Evolutionary conservation across 352 stramenopile species (phyloP).

Genomic region (Globisporangium polare): DNA sequence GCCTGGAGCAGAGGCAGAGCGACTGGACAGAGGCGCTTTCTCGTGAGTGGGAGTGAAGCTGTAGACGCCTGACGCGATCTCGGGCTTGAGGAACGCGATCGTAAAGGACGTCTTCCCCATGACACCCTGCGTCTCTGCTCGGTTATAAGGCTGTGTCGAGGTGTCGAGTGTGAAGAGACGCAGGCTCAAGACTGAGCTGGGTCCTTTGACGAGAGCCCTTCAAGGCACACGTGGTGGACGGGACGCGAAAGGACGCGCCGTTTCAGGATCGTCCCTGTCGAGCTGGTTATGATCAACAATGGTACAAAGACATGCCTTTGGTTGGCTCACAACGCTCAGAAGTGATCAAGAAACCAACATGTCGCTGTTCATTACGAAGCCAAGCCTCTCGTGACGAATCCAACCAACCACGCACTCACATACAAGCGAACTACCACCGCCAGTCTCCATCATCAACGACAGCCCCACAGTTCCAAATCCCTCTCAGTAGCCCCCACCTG

Average conservation of each 20-base stretch:
- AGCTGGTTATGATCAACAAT: background rate
- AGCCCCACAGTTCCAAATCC: too few relatives aligned
- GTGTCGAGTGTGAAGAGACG: background rate
- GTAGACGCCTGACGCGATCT: slow-evolving; percentile 58
- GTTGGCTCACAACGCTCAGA: background rate
- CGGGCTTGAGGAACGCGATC: slow-evolving; percentile 50
- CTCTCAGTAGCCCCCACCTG: background rate
- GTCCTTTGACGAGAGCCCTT: background rate
- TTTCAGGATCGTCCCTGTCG: background rate
- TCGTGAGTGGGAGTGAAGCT: slow-evolving; percentile 18
- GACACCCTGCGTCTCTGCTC: background rate
- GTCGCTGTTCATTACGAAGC: too few relatives aligned
- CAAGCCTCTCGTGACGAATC: too few relatives aligned
- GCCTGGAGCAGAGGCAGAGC: background rate
- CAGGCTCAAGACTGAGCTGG: too few relatives aligned
- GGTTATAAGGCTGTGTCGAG: background rate
- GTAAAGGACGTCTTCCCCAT: slow-evolving; percentile 28
- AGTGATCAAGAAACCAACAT: background rate
- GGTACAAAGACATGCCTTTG: background rate
- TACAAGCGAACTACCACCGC: background rate
- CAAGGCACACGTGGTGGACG: background rate
- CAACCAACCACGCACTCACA: background rate
- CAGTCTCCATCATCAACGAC: background rate
- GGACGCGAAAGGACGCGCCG: background rate
- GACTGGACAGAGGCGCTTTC: background rate